Evolutionary conservation across 106 monocot species (phyloP).

Genomic region (Dioscorea alata): DNA sequence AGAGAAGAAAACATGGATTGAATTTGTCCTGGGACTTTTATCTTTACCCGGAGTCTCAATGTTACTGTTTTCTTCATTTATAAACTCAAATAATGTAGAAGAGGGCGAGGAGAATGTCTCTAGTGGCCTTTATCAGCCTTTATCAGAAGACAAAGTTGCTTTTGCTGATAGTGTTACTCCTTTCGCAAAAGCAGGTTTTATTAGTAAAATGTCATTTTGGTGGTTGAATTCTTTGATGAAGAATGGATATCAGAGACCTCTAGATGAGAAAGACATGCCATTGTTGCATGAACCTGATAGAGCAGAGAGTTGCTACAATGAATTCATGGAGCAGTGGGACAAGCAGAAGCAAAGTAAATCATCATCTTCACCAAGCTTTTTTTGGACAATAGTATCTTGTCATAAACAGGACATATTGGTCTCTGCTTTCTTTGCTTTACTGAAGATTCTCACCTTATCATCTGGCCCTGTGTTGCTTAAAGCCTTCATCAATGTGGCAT

Average conservation of each 20-base stretch:
- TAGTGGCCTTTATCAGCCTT: constrained; percentile 26
- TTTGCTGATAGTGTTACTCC: constrained; percentile 19
- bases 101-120: not conserved
- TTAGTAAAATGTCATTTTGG: constrained; percentile 66
- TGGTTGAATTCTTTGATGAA: constrained; percentile 81
- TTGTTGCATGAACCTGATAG: constrained; percentile 36
- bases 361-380: constrained; percentile 20
- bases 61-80: constrained; percentile 29
- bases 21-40: constrained; percentile 39
- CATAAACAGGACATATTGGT: constrained; percentile 48
- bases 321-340: constrained; percentile 39
- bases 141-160: constrained; percentile 19
- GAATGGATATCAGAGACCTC: constrained; percentile 52
- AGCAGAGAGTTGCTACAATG: constrained; percentile 27
- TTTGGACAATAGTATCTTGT: constrained; percentile 67
- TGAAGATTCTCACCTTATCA: constrained; percentile 63
- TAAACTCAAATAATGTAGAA: constrained; percentile 13
- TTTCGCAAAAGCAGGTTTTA: constrained; percentile 55
- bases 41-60: constrained; percentile 51
- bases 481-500: constrained; percentile 56
- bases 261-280: constrained; percentile 73
- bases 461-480: constrained; percentile 74
- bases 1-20: constrained; percentile 16
- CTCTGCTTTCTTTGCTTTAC: constrained; percentile 70
- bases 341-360: constrained; percentile 18